A percentile compares a stretch with the other conserved stretches of the same genome.
Evolutionary conservation across 148 eudicot species (phyloP).

Genomic region (Camellia sinensis): DNA sequence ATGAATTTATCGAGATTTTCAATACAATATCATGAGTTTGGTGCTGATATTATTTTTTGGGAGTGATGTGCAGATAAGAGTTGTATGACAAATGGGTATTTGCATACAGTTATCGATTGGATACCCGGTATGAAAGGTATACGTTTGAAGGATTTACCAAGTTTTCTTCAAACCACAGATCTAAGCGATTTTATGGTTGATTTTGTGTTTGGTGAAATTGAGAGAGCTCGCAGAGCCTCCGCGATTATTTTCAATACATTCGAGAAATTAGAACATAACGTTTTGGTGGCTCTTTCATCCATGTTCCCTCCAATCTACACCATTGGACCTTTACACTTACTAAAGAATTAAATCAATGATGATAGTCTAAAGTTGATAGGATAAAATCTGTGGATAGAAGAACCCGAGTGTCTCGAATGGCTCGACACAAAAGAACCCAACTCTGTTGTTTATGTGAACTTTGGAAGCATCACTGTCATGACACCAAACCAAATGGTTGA

Average conservation of each 20-base stretch:
- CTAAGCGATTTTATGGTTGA: not conserved
- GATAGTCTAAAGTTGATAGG: slow-evolving; percentile 13
- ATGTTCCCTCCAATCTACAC: not conserved
- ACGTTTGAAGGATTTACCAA: not conserved
- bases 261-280: slow-evolving; percentile 17
- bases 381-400: slow-evolving; percentile 37
- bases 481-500: slow-evolving; percentile 28
- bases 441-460: not conserved
- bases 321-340: not conserved
- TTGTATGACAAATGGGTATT: not conserved
- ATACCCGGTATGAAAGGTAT: not conserved
- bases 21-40: no score
- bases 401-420: slow-evolving; percentile 28
- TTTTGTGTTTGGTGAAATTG: not conserved
- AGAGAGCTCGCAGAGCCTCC: not conserved
- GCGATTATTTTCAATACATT: slow-evolving; percentile 32
- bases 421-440: slow-evolving; percentile 22
- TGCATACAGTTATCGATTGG: not conserved
- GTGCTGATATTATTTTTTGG: no score
- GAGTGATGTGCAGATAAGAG: not conserved
- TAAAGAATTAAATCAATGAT: slow-evolving; percentile 3
- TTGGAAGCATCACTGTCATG: slow-evolving; percentile 34
- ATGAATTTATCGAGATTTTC: no score
- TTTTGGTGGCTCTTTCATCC: not conserved
- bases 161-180: not conserved